Percentiles rank a stretch among this genome's conserved stretches.
phyloP scores from a whole-genome alignment of 164 flowering plant genomes.

The Pachysandra terminalis region DNA sequence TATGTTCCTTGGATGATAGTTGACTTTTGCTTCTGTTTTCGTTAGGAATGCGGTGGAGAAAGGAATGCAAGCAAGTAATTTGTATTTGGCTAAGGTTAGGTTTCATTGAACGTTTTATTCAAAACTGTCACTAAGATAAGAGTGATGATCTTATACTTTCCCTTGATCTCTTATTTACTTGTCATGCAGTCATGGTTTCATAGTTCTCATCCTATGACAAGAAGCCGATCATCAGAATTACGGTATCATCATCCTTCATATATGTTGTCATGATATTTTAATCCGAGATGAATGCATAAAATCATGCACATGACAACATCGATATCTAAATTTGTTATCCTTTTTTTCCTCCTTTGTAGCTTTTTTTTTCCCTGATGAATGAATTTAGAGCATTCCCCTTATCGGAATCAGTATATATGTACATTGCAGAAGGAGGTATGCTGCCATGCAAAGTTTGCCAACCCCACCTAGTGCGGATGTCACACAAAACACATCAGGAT shows the following conservation, averaged over 20 bases:
- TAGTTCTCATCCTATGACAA: conserved; percentile 82
- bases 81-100: conserved; percentile 64
- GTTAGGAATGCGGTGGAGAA: conserved; percentile 51
- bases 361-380: not conserved
- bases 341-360: not conserved
- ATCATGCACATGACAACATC: too few relatives aligned
- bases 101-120: conserved; percentile 3
- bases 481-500: conserved; percentile 27
- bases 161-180: conserved; percentile 12
- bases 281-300: too few relatives aligned
- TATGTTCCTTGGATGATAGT: not conserved
- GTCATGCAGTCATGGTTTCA: conserved; percentile 71
- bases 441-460: conserved; percentile 59
- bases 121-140: conserved; percentile 1
- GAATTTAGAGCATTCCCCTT: not conserved
- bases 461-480: conserved; percentile 39
- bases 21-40: conserved; percentile 8
- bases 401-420: not conserved
- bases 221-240: conserved; percentile 82
- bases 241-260: conserved; percentile 33
- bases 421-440: conserved; percentile 61
- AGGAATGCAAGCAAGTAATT: conserved; percentile 52
- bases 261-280: too few relatives aligned
- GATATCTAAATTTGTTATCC: too few relatives aligned
- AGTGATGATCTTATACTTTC: not conserved